These are phyloP conservation scores for Kodamaea arcana DNA, from an alignment of 1,139 yeast species.

Conservation along the genomic window DNA sequence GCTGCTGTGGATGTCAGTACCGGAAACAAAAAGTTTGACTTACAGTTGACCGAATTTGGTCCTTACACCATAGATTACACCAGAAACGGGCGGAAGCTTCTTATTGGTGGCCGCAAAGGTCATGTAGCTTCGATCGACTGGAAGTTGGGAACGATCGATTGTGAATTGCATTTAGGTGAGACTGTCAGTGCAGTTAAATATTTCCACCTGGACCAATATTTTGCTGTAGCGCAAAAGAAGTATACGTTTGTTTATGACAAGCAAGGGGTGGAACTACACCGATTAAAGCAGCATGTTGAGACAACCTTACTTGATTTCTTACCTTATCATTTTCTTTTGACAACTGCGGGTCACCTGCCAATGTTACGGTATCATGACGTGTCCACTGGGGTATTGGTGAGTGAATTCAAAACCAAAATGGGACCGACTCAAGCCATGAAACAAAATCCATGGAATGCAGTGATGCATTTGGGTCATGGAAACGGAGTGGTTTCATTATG, in stretches of 20 bases:
- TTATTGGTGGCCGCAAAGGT: slow-evolving; percentile 87
- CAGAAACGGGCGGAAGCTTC: slow-evolving; percentile 79
- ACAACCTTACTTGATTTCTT: slow-evolving; percentile 78
- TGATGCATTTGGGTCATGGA: slow-evolving; percentile 87
- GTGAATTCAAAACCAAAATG: slow-evolving; percentile 78
- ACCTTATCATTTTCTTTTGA: slow-evolving; percentile 87
- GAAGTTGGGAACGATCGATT: slow-evolving; percentile 77
- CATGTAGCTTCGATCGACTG: slow-evolving; percentile 96
- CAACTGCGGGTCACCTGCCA: slow-evolving; percentile 86
- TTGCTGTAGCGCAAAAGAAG: slow-evolving; percentile 96
- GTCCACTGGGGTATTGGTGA: slow-evolving; percentile 81
- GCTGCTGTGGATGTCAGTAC: slow-evolving; percentile 78
- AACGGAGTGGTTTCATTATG: slow-evolving; percentile 92
- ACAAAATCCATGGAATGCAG: slow-evolving; percentile 95
- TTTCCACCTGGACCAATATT: slow-evolving; percentile 86
- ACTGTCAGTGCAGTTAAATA: slow-evolving; percentile 88
- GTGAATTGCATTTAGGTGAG: slow-evolving; percentile 83
- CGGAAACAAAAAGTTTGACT: slow-evolving; percentile 68
- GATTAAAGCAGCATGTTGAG: slow-evolving; percentile 86
- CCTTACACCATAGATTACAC: slow-evolving; percentile 82
- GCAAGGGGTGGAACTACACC: slow-evolving; percentile 86
- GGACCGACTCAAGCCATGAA: slow-evolving; percentile 89
- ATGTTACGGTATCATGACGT: slow-evolving; percentile 91
- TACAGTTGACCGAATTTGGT: slow-evolving; percentile 74
- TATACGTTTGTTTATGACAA: slow-evolving; percentile 90